Base-by-base conservation (phyloP, 208 protist genomes). In the Wallacemonas sp. region DNA sequence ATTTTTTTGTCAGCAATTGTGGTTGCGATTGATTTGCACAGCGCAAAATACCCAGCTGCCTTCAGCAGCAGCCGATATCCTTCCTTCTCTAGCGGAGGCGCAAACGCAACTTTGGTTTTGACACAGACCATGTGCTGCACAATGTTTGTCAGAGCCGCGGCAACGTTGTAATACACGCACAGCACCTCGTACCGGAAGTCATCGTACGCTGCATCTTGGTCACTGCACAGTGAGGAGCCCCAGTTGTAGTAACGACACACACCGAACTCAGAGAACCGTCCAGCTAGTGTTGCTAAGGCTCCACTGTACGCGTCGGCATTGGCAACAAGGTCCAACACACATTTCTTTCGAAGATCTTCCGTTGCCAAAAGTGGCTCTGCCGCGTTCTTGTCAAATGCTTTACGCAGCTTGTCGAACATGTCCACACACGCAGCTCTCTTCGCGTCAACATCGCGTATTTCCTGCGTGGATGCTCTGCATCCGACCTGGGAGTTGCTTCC, bases 121-220 rank as follows among this genome's bases (percentile, higher is more conserved):
- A 83, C 73, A 47, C 64, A 79, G 2, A 90, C 45, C 3, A 86
- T 39, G 45, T 83, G 68, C 39, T 90, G 79, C n/a, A 72, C 65
- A 6, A 90, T 66, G 45, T 86, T 84, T 68, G 83, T 74, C 12
- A 84, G 46, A 55, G 72, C 39, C 14, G 68, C 82, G 3, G 66
- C 81, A 2, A 89, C 59, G 62, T 91, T 89, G 59, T 82, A 91
- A 58, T 86, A 89, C 46, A 94, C 73, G 3, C 68, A 68, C 14
- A 79, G 44, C 36, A 94, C 66, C 26, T 90, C 87, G 59, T 90
- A 90, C 12, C 84, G 70, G 70, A 90, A 94, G 63, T 89, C 84
- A 61, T 89, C 79, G 64, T 78, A 88, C 0, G 58, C 54, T 36
- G 79, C 66, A 31, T 83, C 53, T 44, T 79, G 70, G 30, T 79